Conservation (phyloP, 106 monocot species). For the Amphibolis antarctica region DNA sequence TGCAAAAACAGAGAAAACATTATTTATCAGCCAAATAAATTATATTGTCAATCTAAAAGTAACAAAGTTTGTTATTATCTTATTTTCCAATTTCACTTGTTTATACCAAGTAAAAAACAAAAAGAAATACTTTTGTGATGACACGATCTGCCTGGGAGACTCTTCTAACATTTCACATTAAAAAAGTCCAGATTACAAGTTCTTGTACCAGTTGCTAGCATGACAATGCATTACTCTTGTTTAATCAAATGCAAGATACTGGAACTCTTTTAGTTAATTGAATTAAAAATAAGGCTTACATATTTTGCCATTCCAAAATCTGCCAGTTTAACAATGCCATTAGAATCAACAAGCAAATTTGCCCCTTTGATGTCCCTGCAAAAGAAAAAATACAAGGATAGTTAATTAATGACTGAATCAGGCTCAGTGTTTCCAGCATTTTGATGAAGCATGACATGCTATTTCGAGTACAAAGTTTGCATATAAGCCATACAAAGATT, state of each 20-base stretch:
- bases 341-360: slow-evolving; percentile 68
- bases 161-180: too few species aligned
- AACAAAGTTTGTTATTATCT: too few species aligned
- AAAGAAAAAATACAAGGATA: slow-evolving; percentile 7
- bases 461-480: too few species aligned
- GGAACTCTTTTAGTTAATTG: neutral
- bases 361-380: slow-evolving; percentile 86
- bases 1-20: too few species aligned
- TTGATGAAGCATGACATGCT: neutral
- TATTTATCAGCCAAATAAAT: too few species aligned
- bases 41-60: too few species aligned
- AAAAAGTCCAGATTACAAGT: neutral
- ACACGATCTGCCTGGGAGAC: too few species aligned
- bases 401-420: neutral
- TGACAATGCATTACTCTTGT: neutral
- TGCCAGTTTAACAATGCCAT: slow-evolving; percentile 82
- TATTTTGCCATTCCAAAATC: slow-evolving; percentile 98
- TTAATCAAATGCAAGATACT: neutral
- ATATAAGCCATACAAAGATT: neutral
- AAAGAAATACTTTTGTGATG: too few species aligned
- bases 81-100: too few species aligned
- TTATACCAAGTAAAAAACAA: too few species aligned
- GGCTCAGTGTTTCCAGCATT: neutral
- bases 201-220: neutral
- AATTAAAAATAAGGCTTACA: slow-evolving; percentile 33